Evolutionary conservation across 2,329 filamentous ascomycete species (phyloP), one percentile per base, ranked within the genome.

Genomic region (Colletotrichum sp.): DNA sequence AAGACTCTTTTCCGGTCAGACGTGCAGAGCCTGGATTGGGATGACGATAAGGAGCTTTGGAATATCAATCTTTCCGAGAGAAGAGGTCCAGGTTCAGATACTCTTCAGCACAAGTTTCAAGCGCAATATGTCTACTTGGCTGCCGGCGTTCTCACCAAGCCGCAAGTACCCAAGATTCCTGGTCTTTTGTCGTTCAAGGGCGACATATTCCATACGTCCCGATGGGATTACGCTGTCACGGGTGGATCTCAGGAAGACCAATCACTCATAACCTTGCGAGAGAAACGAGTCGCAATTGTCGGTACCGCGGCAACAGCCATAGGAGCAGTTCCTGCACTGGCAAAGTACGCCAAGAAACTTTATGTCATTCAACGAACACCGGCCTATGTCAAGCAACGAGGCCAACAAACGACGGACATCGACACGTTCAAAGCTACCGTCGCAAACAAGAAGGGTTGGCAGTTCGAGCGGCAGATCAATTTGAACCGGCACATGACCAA

Each of bases 281-380:
- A 82, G 18, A 86, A 87, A 78, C 78, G 79, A 4, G 86, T 89
- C 1, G 88, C 83, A 2, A 81, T 90, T 59, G 79, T 90, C 31
- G 88, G 87, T 27, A 89, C 87, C 0, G 88, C 86, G 0, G 86
- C 87, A 2, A 89, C 86, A 0, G 85, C 84, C 1, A 81, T 89
- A 5, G 85, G 87, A 73, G 83, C 81, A 3, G 76, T 88, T 0
- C 86, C 87, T 2, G 75, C 81, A n/a, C 77, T 90, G 1, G 86
- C 84, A 3, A 81, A 85, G 59, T 87, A 82, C 69, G 84, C 87
- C 0, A 85, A 87, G 61, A 80, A 89, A 36, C 76, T 91, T 3
- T 88, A 86, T 73, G 87, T 91, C 21, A 84, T 91, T 76, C 89
- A 91, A 77, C 86, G 89, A 5, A 91, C 89, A 2, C 88, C 88